Base-by-base conservation (phyloP, 208 protist species). In the Porcisia hertigi region DNA sequence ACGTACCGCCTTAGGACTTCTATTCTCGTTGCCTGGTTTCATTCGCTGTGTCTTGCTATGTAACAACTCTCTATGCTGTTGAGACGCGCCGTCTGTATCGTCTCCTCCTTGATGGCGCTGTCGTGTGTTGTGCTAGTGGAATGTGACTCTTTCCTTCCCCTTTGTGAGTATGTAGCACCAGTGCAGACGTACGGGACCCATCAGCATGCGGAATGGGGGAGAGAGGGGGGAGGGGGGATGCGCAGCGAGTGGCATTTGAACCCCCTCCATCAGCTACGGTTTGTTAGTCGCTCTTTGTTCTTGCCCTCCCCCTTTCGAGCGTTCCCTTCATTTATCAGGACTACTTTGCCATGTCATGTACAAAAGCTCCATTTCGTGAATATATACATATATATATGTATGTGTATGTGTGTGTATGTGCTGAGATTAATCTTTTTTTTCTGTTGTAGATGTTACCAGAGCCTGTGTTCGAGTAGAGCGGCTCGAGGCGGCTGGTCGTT, bases 321-420 rank as follows among this genome's bases (percentile, higher is more conserved):
- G 16, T 16, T 6, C 4, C 43, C 5, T 47, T 20, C 39, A 7
- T 66, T 66, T 45, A 34, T 45, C 18, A 30, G 18, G 60, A 39
- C 60, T 66, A 8, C 60, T 47, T 66, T 47, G 34, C 23, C 62
- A 49, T 66, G 20, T 18, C 45, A 70, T 70, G 65, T 70, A 70
- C 0, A 53, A 45, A 9, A 52, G 47, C 39, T 8, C 14, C 63
- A 69, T 23, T 30, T 23, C 57, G 57, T 30, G 20, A 7, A 30
- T 60, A 30, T 60, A 60, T 30, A 52, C 0, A 30, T 30, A 30
- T 30, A 30, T n/a, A n/a, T n/a, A 9, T 49, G 55, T 30, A 12
- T 60, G 14, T 60, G 1, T 60, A 1, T 60, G 63, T 23, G 63
- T 47, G 4, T 47, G 18, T 36, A 20, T 69, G 63, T 36, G 6